A percentile compares a stretch with the other conserved stretches of the same genome.
Evolutionary conservation across 768 basidiomycete species (phyloP).

Genomic region (Dioszegia aurantiaca): DNA sequence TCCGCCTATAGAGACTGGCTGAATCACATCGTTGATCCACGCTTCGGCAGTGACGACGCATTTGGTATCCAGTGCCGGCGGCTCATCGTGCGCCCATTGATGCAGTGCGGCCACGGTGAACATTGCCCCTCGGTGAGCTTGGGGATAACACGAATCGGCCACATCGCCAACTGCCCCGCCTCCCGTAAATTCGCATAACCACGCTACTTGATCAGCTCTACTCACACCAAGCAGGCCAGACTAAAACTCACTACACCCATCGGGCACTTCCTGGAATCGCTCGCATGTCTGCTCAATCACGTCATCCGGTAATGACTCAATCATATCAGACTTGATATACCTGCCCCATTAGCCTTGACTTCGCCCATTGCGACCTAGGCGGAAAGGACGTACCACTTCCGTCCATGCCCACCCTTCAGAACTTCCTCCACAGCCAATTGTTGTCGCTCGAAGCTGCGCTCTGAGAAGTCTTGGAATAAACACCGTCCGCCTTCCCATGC

Average conservation of each 20-base stretch:
- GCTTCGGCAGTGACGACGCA: constrained; percentile 81
- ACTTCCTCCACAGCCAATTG: constrained; percentile 91
- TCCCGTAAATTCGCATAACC: constrained; percentile 84
- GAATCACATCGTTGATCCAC: constrained; percentile 77
- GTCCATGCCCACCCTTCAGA: constrained; percentile 61
- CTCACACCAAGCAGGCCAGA: not conserved
- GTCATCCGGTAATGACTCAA: constrained; percentile 80
- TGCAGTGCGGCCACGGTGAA: constrained; percentile 87
- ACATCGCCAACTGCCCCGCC: constrained; percentile 71
- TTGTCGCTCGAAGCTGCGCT: constrained; percentile 83
- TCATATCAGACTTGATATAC: constrained; percentile 84
- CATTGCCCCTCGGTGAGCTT: constrained; percentile 70
- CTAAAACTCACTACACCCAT: constrained; percentile 76
- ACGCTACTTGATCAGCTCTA: constrained; percentile 56
- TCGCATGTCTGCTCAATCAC: constrained; percentile 77
- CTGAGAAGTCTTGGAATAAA: constrained; percentile 82
- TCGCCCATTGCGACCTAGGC: not conserved
- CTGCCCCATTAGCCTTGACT: constrained; percentile 46
- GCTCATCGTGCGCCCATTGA: constrained; percentile 74
- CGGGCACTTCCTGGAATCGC: constrained; percentile 75
- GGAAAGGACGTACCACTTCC: constrained; percentile 62
- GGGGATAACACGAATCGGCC: constrained; percentile 68
- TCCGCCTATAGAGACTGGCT: constrained; percentile 70
- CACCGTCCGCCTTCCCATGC: constrained; percentile 86
- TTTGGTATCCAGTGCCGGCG: constrained; percentile 68